These are phyloP conservation scores for Nitzschia palea DNA, from an alignment of 108 stramenopile genomes.

Conservation along the genomic window DNA sequence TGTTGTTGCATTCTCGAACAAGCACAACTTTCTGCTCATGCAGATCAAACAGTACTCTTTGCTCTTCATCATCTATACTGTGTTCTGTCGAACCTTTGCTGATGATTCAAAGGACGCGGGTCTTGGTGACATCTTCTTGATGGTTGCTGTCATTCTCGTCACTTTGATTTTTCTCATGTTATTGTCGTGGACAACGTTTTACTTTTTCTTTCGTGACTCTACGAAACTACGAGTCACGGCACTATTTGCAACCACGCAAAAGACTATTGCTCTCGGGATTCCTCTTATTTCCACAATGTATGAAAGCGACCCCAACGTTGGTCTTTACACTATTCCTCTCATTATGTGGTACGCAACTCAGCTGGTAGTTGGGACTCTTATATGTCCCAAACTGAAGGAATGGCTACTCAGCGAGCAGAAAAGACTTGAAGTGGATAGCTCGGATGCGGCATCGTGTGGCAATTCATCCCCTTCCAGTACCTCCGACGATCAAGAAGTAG, in stretches of 20 bases:
- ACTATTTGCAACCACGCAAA: conserved; percentile 64
- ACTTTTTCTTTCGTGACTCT: conserved; percentile 31
- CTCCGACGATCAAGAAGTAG: too few relatives aligned
- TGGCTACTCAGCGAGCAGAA: conserved; percentile 36
- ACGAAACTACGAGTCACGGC: conserved; percentile 55
- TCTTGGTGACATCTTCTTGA: conserved; percentile 40
- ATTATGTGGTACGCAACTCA: conserved; percentile 77
- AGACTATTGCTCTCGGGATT: too few relatives aligned
- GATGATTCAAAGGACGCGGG: neutral
- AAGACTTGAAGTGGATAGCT: conserved; percentile 16
- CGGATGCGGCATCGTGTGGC: too few relatives aligned
- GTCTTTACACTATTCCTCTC: conserved; percentile 57
- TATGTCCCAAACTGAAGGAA: conserved; percentile 27
- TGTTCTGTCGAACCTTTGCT: conserved; percentile 48
- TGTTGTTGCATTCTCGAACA: conserved; percentile 35
- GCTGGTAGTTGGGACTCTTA: conserved; percentile 50
- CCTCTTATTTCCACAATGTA: conserved; percentile 71
- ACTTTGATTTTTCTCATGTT: conserved; percentile 36
- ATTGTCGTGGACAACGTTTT: conserved; percentile 35
- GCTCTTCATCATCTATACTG: conserved; percentile 62
- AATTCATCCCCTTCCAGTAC: too few relatives aligned
- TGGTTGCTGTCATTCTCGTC: conserved; percentile 42
- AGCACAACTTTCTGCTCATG: conserved; percentile 46
- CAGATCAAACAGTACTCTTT: conserved; percentile 40
- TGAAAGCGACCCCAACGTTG: conserved; percentile 37